phyloP scores from a whole-genome alignment of 2,329 filamentous ascomycete genomes.

The Penicillium paneum region DNA sequence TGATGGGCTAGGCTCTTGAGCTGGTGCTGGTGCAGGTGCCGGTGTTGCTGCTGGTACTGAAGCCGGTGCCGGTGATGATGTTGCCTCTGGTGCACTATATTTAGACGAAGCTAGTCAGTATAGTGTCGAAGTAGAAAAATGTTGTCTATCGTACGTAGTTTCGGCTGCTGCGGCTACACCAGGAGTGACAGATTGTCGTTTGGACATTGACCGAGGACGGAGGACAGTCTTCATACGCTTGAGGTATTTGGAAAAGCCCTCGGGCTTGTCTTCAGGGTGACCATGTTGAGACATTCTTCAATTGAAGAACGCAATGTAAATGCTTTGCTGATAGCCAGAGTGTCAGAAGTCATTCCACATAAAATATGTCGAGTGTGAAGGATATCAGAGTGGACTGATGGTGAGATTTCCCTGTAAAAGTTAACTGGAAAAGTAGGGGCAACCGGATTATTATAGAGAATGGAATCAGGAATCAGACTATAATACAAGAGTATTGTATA shows the following conservation, averaged over 20 bases:
- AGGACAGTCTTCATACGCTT: slow-evolving; percentile 40
- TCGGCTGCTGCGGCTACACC: slow-evolving; percentile 16
- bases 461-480: background rate
- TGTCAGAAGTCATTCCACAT: slow-evolving; percentile 15
- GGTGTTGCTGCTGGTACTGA: slow-evolving; percentile 1
- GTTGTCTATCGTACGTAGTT: slow-evolving; percentile 15
- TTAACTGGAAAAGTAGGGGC: background rate
- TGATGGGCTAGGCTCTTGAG: slow-evolving; percentile 6
- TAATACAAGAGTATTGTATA: background rate
- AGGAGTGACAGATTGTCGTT: slow-evolving; percentile 25
- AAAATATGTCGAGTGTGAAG: background rate
- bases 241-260: slow-evolving; percentile 40
- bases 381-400: background rate
- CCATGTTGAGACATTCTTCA: slow-evolving; percentile 27
- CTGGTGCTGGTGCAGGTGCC: slow-evolving; percentile 10
- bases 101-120: background rate
- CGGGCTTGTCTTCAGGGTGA: slow-evolving; percentile 24
- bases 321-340: slow-evolving; percentile 10
- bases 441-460: slow-evolving; percentile 1
- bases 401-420: slow-evolving; percentile 1
- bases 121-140: background rate
- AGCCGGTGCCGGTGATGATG: background rate
- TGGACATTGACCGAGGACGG: slow-evolving; percentile 31
- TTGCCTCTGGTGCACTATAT: background rate
- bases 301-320: slow-evolving; percentile 14